phyloP scores from a whole-genome alignment of 768 basidiomycete genomes.

The Boletus subcaerulescens region DNA sequence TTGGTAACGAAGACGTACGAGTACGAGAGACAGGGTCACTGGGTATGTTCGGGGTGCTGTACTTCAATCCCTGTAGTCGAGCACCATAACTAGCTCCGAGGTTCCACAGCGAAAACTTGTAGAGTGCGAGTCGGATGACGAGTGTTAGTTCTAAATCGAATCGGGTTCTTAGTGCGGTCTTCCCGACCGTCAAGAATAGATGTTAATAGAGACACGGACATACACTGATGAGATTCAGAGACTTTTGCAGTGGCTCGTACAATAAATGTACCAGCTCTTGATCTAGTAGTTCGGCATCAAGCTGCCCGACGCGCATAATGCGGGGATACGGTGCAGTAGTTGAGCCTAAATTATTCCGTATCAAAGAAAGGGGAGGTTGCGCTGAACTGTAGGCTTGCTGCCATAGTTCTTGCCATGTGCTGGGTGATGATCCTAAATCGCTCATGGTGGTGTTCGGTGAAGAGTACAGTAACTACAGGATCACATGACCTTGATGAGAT shows the following conservation, averaged over 20 bases:
- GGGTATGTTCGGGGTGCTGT: constrained; percentile 32
- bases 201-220: constrained; percentile 22
- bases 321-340: constrained; percentile 37
- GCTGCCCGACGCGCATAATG: constrained; percentile 81
- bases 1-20: constrained; percentile 18
- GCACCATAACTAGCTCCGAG: constrained; percentile 80
- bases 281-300: constrained; percentile 90
- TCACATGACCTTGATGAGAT: constrained; percentile 24
- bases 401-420: constrained; percentile 38
- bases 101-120: constrained; percentile 83
- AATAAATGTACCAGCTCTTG: constrained; percentile 80
- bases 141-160: constrained; percentile 76
- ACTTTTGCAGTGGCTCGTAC: constrained; percentile 74
- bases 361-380: constrained; percentile 49
- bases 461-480: background rate
- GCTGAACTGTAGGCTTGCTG: constrained; percentile 65
- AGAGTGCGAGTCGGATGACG: constrained; percentile 66
- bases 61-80: constrained; percentile 74
- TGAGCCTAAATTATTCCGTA: constrained; percentile 40
- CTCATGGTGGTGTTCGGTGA: constrained; percentile 14
- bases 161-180: constrained; percentile 57
- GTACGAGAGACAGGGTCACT: constrained; percentile 11
- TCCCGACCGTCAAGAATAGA: constrained; percentile 18
- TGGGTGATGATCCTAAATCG: constrained; percentile 2
- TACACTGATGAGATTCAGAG: constrained; percentile 68